A percentile compares a stretch with the other conserved stretches of the same genome.
Evolutionary conservation across 2,329 filamentous ascomycete genomes (phyloP).

Genomic region (Microsporum ferrugineum): DNA sequence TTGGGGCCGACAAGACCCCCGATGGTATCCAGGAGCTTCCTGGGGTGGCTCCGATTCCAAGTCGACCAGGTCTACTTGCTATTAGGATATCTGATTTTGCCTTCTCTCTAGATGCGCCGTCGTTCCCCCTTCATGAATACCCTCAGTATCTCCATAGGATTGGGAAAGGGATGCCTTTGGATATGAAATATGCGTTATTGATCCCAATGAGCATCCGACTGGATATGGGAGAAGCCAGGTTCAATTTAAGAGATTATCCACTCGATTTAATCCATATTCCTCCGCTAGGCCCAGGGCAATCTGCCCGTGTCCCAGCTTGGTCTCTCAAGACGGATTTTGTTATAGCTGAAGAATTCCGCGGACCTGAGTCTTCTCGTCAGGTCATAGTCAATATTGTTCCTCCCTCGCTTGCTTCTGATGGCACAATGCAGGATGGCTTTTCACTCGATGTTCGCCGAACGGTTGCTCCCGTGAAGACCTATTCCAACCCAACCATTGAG

Average conservation of each 20-base stretch:
- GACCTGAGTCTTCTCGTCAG: conserved; percentile 64
- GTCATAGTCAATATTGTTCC: conserved; percentile 78
- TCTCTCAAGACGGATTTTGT: conserved; percentile 86
- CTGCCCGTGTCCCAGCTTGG: conserved; percentile 66
- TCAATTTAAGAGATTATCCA: conserved; percentile 87
- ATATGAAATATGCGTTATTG: conserved; percentile 82
- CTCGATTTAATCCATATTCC: conserved; percentile 86
- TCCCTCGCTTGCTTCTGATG: conserved; percentile 47
- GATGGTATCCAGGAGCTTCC: conserved; percentile 75
- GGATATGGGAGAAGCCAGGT: conserved; percentile 76
- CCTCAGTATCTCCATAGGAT: conserved; percentile 76
- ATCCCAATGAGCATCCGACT: conserved; percentile 83
- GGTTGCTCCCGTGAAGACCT: conserved; percentile 90
- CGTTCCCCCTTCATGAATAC: conserved; percentile 70
- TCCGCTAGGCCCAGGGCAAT: conserved; percentile 65
- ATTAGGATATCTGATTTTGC: conserved; percentile 74
- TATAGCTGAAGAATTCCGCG: conserved; percentile 84
- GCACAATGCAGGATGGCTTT: conserved; percentile 53
- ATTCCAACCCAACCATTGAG: conserved; percentile 80
- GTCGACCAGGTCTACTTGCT: conserved; percentile 72
- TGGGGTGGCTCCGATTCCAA: conserved; percentile 71
- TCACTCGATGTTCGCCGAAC: conserved; percentile 79
- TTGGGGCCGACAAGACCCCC: conserved; percentile 67
- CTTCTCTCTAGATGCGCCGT: conserved; percentile 79
- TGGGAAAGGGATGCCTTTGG: conserved; percentile 90